Conservation (phyloP, 1,139 yeast species). For the Kodamaea sp. region DNA sequence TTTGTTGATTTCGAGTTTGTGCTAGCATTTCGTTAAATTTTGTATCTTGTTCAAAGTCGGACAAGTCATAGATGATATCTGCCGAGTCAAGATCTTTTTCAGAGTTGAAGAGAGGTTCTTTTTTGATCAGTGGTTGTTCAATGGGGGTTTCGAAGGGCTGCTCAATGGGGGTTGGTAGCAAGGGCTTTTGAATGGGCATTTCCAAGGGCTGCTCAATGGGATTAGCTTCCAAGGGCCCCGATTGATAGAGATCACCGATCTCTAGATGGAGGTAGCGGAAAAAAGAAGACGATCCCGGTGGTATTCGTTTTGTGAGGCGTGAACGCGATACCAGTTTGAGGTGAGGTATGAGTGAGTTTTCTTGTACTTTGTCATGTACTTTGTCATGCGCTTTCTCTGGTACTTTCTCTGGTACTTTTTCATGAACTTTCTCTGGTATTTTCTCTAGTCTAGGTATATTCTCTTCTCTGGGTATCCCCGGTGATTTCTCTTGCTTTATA, state of each 20-base stretch:
- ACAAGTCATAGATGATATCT: constrained; percentile 20
- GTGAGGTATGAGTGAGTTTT: too few species aligned
- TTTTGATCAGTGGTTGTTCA: not conserved
- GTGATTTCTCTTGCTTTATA: not conserved
- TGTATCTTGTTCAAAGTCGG: constrained; percentile 29
- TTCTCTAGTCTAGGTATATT: not conserved
- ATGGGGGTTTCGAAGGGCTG: not conserved
- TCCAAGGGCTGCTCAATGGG: too few species aligned
- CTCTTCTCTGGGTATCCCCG: not conserved
- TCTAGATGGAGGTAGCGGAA: too few species aligned
- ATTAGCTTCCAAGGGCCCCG: too few species aligned
- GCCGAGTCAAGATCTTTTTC: constrained; percentile 9
- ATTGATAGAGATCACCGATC: too few species aligned
- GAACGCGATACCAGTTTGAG: too few species aligned
- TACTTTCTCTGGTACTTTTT: too few species aligned
- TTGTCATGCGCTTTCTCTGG: too few species aligned
- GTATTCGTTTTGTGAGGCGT: too few species aligned
- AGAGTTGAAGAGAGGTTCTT: constrained; percentile 1
- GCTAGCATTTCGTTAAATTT: constrained; percentile 16
- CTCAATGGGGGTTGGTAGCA: not conserved
- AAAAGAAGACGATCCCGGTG: too few species aligned
- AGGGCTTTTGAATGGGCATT: too few species aligned
- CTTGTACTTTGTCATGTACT: too few species aligned
- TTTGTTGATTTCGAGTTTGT: constrained; percentile 2
- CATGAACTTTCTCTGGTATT: not conserved